Conservation (phyloP, 768 basidiomycete species). For the Mycena leptocephala region DNA sequence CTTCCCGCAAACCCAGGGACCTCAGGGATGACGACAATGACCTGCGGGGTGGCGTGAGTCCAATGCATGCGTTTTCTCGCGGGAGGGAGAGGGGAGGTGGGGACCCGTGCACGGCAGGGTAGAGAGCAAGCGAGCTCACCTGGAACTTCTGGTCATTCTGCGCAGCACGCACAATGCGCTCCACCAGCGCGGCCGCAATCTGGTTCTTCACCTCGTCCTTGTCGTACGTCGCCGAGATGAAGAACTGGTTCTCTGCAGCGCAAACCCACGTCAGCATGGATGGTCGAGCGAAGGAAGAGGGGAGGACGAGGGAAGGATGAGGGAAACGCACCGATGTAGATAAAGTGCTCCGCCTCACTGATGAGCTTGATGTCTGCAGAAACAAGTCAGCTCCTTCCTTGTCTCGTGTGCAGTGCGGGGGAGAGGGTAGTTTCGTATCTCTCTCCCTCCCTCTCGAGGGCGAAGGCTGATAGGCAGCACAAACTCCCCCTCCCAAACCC, state of each 20-base stretch:
- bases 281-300: too few species aligned
- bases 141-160: slow-evolving; percentile 82
- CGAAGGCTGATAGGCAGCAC: too few species aligned
- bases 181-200: slow-evolving; percentile 87
- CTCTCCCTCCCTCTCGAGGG: too few species aligned
- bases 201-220: slow-evolving; percentile 84
- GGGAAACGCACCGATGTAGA: slow-evolving; percentile 85
- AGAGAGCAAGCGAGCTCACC: slow-evolving; percentile 58
- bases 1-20: slow-evolving; percentile 92
- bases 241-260: slow-evolving; percentile 86
- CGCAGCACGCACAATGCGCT: slow-evolving; percentile 90
- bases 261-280: slow-evolving; percentile 39
- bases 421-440: too few species aligned
- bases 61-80: not conserved
- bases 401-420: too few species aligned
- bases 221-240: slow-evolving; percentile 82
- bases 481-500: too few species aligned
- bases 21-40: slow-evolving; percentile 91
- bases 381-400: not conserved
- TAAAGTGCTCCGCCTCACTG: slow-evolving; percentile 86
- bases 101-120: too few species aligned
- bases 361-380: slow-evolving; percentile 85
- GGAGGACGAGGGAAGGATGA: too few species aligned
- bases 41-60: slow-evolving; percentile 59
- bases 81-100: too few species aligned